Percentiles rank a stretch among this genome's conserved stretches.
Conservation (phyloP, 805 yeast genomes). For the Pichia pseudocactophila region DNA sequence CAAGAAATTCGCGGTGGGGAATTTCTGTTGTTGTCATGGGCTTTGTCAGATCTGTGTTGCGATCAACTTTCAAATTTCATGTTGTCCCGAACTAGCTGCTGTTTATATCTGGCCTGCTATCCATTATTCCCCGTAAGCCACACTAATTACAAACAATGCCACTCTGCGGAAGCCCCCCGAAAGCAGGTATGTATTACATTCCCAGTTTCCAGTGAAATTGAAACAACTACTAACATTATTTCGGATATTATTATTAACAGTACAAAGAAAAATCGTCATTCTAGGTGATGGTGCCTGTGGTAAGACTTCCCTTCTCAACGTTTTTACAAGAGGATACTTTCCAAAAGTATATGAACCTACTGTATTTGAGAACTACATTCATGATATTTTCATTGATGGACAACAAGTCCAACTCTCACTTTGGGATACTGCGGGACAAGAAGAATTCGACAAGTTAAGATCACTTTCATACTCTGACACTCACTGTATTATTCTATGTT, state of each 20-base stretch:
- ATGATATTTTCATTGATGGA: slow-evolving; percentile 92
- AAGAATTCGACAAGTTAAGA: slow-evolving; percentile 90
- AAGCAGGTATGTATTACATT: slow-evolving; percentile 28
- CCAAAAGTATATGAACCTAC: slow-evolving; percentile 99
- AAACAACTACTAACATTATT: slow-evolving; percentile 2
- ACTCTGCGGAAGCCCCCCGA: slow-evolving; percentile 36
- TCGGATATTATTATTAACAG: slow-evolving; percentile 23
- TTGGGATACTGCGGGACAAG: slow-evolving; percentile 99
- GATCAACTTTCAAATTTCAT: no score
- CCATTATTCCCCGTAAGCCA: not conserved
- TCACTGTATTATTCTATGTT: slow-evolving; percentile 94
- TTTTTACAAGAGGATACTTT: slow-evolving; percentile 93
- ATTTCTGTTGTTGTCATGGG: no score
- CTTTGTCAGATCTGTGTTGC: no score
- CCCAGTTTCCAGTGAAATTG: not conserved
- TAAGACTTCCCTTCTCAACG: slow-evolving; percentile 88
- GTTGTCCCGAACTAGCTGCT: no score
- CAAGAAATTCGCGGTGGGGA: no score
- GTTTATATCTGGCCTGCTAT: no score
- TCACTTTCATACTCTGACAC: slow-evolving; percentile 91
- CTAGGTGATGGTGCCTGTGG: slow-evolving; percentile 99
- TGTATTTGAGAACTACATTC: slow-evolving; percentile 94
- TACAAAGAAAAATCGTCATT: slow-evolving; percentile 87
- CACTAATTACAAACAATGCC: slow-evolving; percentile 25
- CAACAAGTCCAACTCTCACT: slow-evolving; percentile 84